These are phyloP conservation scores for Nepenthes mirabilis DNA, from an alignment of 148 eudicot species.

Conservation along the genomic window DNA sequence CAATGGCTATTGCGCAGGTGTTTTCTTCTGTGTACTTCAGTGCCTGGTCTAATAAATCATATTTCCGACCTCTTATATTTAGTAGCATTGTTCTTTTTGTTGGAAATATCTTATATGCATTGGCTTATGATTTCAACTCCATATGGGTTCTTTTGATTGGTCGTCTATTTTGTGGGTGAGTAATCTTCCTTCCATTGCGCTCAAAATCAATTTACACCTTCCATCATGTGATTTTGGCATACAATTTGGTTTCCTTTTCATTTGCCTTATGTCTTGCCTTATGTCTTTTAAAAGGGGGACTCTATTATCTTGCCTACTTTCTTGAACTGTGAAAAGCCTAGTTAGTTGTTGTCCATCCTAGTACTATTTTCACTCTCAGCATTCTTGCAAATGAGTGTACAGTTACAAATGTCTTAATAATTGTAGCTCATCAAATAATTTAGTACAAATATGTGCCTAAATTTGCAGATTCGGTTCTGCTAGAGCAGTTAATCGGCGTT, in stretches of 20 bases:
- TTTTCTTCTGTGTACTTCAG: conserved; percentile 57
- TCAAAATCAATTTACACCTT: background rate
- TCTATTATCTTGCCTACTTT: background rate
- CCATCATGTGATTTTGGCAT: background rate
- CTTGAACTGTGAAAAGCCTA: background rate
- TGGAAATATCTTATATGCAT: conserved; percentile 41
- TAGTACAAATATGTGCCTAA: too few species aligned
- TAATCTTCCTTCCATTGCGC: background rate
- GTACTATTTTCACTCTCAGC: too few species aligned
- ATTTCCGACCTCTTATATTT: conserved; percentile 40
- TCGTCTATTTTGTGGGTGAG: conserved; percentile 47
- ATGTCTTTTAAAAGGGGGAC: too few species aligned
- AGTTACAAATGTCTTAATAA: too few species aligned
- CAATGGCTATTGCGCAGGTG: conserved; percentile 59
- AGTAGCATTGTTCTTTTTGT: conserved; percentile 39
- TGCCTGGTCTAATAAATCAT: conserved; percentile 58
- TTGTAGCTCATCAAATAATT: too few species aligned
- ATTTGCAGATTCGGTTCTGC: conserved; percentile 61
- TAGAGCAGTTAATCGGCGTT: conserved; percentile 77
- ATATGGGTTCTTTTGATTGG: conserved; percentile 40
- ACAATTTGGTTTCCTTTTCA: too few species aligned
- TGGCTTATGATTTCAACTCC: conserved; percentile 44
- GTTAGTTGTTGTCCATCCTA: background rate
- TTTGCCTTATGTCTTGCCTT: too few species aligned
- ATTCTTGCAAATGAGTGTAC: too few species aligned